phyloP scores from a whole-genome alignment of 2,329 filamentous ascomycete genomes.

The Sarocladium kiliense region DNA sequence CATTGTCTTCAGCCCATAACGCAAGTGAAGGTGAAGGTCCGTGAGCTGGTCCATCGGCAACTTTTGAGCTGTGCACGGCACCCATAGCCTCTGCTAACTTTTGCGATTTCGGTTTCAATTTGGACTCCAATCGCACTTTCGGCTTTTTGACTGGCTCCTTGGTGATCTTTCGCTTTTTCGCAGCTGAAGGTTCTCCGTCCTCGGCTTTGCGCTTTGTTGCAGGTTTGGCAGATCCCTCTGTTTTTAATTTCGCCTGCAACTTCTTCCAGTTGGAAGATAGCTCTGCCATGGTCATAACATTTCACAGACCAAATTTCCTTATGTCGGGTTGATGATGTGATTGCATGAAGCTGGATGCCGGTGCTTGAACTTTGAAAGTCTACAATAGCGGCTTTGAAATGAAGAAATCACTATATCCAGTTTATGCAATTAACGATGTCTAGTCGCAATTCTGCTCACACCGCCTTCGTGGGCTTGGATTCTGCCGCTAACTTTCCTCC shows the following conservation, averaged over 20 bases:
- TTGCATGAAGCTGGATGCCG: background rate
- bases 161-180: conserved; percentile 22
- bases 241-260: conserved; percentile 59
- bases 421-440: conserved; percentile 8
- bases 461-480: background rate
- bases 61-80: conserved; percentile 44
- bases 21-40: conserved; percentile 49
- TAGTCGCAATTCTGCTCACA: background rate
- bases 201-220: conserved; percentile 38
- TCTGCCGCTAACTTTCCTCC: conserved; percentile 4
- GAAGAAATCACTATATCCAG: conserved; percentile 17
- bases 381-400: conserved; percentile 16
- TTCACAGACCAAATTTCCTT: background rate
- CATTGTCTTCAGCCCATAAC: conserved; percentile 56
- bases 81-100: conserved; percentile 43
- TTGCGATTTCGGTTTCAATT: conserved; percentile 11
- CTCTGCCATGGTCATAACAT: conserved; percentile 28
- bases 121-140: conserved; percentile 13
- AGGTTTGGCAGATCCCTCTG: conserved; percentile 33
- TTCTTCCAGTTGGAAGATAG: conserved; percentile 74
- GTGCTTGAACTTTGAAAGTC: background rate
- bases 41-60: conserved; percentile 30
- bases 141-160: conserved; percentile 13
- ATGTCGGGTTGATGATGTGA: background rate
- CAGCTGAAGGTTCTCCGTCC: conserved; percentile 18